Evolutionary conservation across 805 yeast species (phyloP).

Genomic region (Myxozyma kluyveri): DNA sequence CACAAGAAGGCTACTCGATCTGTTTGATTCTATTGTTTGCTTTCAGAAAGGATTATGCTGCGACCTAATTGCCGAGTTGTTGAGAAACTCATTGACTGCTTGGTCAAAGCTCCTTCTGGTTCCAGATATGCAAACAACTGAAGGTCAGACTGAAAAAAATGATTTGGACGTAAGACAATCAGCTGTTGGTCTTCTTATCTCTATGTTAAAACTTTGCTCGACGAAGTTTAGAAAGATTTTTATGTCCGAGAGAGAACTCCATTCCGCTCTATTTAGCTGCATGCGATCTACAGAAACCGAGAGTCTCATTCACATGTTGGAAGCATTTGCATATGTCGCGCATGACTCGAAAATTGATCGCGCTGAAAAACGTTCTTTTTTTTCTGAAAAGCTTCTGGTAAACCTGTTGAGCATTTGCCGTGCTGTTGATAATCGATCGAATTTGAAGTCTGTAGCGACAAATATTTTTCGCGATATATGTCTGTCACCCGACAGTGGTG

Average conservation of each 20-base stretch:
- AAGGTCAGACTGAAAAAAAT: no score
- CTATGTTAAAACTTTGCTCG: slow-evolving; percentile 49
- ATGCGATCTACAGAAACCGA: slow-evolving; percentile 54
- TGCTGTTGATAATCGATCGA: slow-evolving; percentile 46
- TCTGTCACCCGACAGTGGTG: slow-evolving; percentile 33
- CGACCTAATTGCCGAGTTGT: no score
- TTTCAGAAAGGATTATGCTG: no score
- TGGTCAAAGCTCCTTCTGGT: no score
- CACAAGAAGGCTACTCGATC: no score
- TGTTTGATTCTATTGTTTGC: no score
- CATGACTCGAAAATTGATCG: slow-evolving; percentile 61
- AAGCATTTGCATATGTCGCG: slow-evolving; percentile 46
- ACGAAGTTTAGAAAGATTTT: slow-evolving; percentile 64
- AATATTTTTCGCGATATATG: slow-evolving; percentile 11
- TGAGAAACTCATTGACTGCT: no score
- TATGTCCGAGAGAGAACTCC: slow-evolving; percentile 54
- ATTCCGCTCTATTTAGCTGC: slow-evolving; percentile 66
- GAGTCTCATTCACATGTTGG: slow-evolving; percentile 49
- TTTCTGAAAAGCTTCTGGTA: slow-evolving; percentile 71
- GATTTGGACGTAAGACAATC: slow-evolving; percentile 52
- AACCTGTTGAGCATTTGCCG: slow-evolving; percentile 56
- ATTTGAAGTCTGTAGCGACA: slow-evolving; percentile 38
- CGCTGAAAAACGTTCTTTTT: slow-evolving; percentile 66
- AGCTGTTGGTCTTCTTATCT: slow-evolving; percentile 61
- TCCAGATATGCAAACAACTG: no score